Percentiles rank a stretch among this genome's conserved stretches.
These are phyloP conservation scores for Limnomonas spitsbergensis DNA, from an alignment of 139 green algal species.

Conservation along the genomic window DNA sequence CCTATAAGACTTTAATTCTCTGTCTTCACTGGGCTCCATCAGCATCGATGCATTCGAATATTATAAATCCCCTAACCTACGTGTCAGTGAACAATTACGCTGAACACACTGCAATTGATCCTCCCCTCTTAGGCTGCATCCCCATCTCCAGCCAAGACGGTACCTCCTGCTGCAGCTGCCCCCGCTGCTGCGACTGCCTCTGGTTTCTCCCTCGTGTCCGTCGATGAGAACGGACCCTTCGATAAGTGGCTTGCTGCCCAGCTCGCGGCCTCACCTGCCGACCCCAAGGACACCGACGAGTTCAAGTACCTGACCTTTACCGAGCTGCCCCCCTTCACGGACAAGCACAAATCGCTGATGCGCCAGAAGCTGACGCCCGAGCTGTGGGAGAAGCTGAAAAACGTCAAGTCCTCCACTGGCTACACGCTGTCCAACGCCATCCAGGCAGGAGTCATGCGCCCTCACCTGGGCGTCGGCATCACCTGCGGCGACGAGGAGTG, in stretches of 20 bases:
- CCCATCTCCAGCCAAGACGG: not conserved
- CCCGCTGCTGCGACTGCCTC: not conserved
- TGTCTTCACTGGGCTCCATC: too few species aligned
- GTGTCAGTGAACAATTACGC: too few species aligned
- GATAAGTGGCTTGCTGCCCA: slow-evolving; percentile 14
- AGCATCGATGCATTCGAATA: too few species aligned
- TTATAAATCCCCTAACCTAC: too few species aligned
- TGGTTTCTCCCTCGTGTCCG: not conserved
- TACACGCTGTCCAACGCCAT: slow-evolving; percentile 24
- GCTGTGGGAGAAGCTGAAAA: slow-evolving; percentile 16
- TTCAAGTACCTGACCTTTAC: slow-evolving; percentile 19
- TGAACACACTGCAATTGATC: too few species aligned
- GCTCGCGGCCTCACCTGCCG: slow-evolving; percentile 16
- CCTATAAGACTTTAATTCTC: too few species aligned
- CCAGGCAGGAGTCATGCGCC: slow-evolving; percentile 15
- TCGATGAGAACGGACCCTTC: not conserved
- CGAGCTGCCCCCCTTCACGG: slow-evolving; percentile 19
- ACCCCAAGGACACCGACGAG: slow-evolving; percentile 18
- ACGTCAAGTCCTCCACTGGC: slow-evolving; percentile 20
- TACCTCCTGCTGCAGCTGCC: not conserved
- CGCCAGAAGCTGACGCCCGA: slow-evolving; percentile 17
- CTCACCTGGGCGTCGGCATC: slow-evolving; percentile 20
- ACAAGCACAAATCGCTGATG: slow-evolving; percentile 24
- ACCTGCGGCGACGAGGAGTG: slow-evolving; percentile 23
- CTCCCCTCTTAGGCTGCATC: too few species aligned